Evolutionary conservation across 192 early-diverging fungal genomes (phyloP), one percentile per base, ranked within the genome.

Genomic region (Coemansia sp.): DNA sequence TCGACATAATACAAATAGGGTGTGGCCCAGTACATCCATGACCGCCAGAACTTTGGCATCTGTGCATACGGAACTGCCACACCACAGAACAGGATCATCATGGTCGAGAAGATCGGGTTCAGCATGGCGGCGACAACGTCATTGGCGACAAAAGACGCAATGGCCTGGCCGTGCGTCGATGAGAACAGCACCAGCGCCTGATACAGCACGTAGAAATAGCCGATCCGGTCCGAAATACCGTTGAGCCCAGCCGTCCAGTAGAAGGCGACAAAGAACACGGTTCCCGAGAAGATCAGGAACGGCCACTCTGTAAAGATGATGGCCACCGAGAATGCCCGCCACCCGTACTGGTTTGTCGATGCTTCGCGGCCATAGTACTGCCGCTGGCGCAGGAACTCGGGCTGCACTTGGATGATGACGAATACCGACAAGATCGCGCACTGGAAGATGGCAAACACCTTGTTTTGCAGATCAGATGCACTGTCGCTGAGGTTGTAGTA

Each of bases 191-290:
- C 56, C 33, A 83, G 77, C 13, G 78, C 47, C 11, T 74, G 48
- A 38, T 80, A 81, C 8, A 61, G 30, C 12, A 84, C 21, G 42
- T 72, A 85, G 62, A 85, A 85, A 56, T 75, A 82, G 41, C 79
- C 79, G 25, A 77, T 51, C 37, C 77, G 69, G 20, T 77, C 75
- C 39, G 67, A 36, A 19, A 48, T 41, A 17, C 53, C 44, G 35
- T 76, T 66, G 41, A 83, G 59, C 5, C 80, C 79, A 16, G 71
- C 79, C 35, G 72, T 76, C 80, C 80, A 84, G 66, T 84, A 86
- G 54, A 78, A 78, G 38, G 51, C 41, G 17, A 70, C 54, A 32
- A 83, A 69, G 61, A 79, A 82, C 42, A 84, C 19, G 11, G 75
- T 62, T 37, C 76, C 65, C 10, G 67, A 42, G 31, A 81, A 27